A percentile compares a stretch with the other conserved stretches of the same genome.
These are phyloP conservation scores for Teratosphaeria gauchensis DNA, from an alignment of 2,329 filamentous ascomycete genomes.

Conservation along the genomic window DNA sequence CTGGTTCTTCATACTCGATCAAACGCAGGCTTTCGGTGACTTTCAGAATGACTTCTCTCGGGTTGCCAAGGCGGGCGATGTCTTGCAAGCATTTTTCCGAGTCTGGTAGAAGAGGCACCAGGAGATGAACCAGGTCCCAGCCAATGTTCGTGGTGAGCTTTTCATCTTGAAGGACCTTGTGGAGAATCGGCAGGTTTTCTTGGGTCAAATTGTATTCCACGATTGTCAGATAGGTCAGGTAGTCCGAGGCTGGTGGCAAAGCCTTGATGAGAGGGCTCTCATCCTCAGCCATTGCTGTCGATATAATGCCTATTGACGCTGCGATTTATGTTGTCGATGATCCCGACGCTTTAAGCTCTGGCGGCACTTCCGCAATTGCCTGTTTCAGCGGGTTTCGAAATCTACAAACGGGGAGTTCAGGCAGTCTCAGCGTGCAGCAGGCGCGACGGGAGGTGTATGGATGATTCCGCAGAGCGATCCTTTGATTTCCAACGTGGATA, in stretches of 20 bases:
- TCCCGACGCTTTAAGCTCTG: too few relatives aligned
- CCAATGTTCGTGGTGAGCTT: slow-evolving; percentile 66
- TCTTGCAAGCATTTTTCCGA: slow-evolving; percentile 64
- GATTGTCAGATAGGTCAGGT: slow-evolving; percentile 68
- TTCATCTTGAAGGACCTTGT: slow-evolving; percentile 59
- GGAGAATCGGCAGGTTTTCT: slow-evolving; percentile 56
- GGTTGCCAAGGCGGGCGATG: slow-evolving; percentile 68
- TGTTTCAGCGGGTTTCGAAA: too few relatives aligned
- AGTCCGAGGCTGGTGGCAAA: slow-evolving; percentile 54
- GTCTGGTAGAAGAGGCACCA: slow-evolving; percentile 54
- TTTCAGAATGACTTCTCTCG: slow-evolving; percentile 71
- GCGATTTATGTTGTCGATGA: neutral
- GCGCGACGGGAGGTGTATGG: too few relatives aligned
- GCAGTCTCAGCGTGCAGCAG: too few relatives aligned
- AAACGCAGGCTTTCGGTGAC: slow-evolving; percentile 62
- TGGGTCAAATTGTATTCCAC: slow-evolving; percentile 62
- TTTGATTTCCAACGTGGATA: too few relatives aligned
- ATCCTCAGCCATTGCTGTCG: slow-evolving; percentile 15
- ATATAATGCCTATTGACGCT: neutral
- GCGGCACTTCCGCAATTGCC: too few relatives aligned
- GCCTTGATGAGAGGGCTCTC: slow-evolving; percentile 47
- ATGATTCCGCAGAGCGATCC: too few relatives aligned
- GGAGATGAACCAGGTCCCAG: slow-evolving; percentile 72
- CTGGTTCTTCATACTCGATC: slow-evolving; percentile 50
- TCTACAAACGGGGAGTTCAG: too few relatives aligned